phyloP scores from a whole-genome alignment of 106 monocot species.

The Platanthera guangdongensis region DNA sequence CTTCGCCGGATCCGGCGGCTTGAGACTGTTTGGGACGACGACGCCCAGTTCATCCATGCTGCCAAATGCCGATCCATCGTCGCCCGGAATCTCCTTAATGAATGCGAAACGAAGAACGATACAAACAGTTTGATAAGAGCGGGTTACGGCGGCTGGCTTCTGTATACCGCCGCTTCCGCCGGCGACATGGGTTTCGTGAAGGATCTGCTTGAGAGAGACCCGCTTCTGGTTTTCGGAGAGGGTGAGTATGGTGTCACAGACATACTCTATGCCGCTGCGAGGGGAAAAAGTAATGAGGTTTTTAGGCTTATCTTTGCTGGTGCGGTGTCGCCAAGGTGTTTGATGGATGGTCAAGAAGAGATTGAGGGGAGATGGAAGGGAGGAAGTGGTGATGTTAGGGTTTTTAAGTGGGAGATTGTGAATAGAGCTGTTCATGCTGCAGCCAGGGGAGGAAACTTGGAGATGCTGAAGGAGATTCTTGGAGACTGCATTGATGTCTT shows the following conservation, averaged over 20 bases:
- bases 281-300: conserved; percentile 46
- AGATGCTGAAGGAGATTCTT: conserved; percentile 58
- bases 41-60: conserved; percentile 27
- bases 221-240: conserved; percentile 75
- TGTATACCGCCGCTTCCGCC: conserved; percentile 68
- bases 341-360: conserved; percentile 51
- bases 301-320: conserved; percentile 50
- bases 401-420: conserved; percentile 54
- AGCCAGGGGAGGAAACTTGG: conserved; percentile 68
- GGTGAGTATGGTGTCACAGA: conserved; percentile 86
- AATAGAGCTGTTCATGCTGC: conserved; percentile 69
- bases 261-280: conserved; percentile 70
- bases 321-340: conserved; percentile 38
- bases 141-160: conserved; percentile 78
- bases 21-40: conserved; percentile 73
- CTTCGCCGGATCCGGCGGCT: conserved; percentile 79
- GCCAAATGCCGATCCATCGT: conserved; percentile 52
- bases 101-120: conserved; percentile 35
- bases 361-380: not conserved
- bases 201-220: conserved; percentile 41
- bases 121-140: conserved; percentile 43
- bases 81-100: conserved; percentile 41
- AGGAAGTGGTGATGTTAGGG: conserved; percentile 5
- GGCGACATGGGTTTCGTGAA: conserved; percentile 42
- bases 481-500: conserved; percentile 29